Conservation (phyloP, 129 eudicot species). For the Logfia minima region DNA sequence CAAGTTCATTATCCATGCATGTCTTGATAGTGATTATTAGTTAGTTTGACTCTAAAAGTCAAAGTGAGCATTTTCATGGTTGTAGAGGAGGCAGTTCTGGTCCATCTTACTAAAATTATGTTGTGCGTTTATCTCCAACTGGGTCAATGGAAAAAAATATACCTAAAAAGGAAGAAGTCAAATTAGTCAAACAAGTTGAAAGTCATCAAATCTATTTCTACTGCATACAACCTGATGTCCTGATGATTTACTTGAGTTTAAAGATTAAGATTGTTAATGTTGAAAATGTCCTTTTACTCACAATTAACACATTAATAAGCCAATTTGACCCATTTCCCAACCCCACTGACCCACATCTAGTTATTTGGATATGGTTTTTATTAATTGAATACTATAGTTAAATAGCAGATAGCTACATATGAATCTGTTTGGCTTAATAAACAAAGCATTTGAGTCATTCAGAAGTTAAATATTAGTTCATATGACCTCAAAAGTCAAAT, state of each 20-base stretch:
- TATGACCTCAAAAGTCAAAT: conserved; percentile 3
- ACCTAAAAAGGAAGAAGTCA: neutral
- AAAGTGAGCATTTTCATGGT: neutral
- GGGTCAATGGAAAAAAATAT: neutral
- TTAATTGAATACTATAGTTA: neutral
- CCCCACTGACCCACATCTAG: neutral
- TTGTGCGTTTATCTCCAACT: neutral
- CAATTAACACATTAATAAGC: no score
- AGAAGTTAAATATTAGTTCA: neutral
- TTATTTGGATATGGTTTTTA: neutral
- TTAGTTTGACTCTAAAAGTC: neutral
- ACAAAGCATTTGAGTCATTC: neutral
- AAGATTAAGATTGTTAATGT: no score
- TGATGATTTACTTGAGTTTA: no score
- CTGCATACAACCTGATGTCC: no score
- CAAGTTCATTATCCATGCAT: neutral
- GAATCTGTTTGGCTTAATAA: neutral
- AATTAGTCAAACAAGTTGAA: neutral
- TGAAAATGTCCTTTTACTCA: no score
- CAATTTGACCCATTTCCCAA: neutral
- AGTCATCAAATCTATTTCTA: no score
- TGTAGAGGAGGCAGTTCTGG: neutral
- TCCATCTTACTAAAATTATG: neutral
- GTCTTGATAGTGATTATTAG: neutral
- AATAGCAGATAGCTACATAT: neutral